These are phyloP conservation scores for Pyrenochaeta sp. DNA, from an alignment of 2,329 filamentous ascomycete genomes.

Conservation along the genomic window DNA sequence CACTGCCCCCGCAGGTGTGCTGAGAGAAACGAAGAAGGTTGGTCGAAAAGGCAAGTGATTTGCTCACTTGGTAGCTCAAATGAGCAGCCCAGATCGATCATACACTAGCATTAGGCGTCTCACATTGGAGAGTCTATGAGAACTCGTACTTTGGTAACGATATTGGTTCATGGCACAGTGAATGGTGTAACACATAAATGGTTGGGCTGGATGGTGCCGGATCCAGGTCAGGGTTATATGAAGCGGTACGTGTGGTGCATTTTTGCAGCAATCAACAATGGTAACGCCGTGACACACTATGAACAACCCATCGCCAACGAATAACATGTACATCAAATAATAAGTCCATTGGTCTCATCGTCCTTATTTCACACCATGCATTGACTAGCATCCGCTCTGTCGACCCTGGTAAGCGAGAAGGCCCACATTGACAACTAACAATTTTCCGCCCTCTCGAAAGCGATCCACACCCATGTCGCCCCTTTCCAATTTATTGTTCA, in stretches of 20 bases:
- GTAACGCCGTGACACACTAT: too few species aligned
- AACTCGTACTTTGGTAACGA: neutral
- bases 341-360: too few species aligned
- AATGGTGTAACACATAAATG: constrained; percentile 1
- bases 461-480: neutral
- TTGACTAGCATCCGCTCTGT: too few species aligned
- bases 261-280: too few species aligned
- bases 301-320: too few species aligned
- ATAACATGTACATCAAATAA: too few species aligned
- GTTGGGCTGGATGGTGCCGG: neutral
- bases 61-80: neutral
- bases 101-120: neutral
- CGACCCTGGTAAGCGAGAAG: too few species aligned
- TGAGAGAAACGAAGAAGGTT: constrained; percentile 23
- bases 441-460: neutral
- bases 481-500: too few species aligned
- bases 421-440: too few species aligned
- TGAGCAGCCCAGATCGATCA: neutral
- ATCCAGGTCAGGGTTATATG: neutral
- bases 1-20: constrained; percentile 1
- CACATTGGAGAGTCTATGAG: neutral
- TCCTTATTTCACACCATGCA: too few species aligned
- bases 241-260: too few species aligned
- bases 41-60: constrained; percentile 20
- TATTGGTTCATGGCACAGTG: constrained; percentile 13